Evolutionary conservation across 805 yeast genomes (phyloP), one percentile per base, ranked within the genome.

Genomic region (Myxozyma geophila): DNA sequence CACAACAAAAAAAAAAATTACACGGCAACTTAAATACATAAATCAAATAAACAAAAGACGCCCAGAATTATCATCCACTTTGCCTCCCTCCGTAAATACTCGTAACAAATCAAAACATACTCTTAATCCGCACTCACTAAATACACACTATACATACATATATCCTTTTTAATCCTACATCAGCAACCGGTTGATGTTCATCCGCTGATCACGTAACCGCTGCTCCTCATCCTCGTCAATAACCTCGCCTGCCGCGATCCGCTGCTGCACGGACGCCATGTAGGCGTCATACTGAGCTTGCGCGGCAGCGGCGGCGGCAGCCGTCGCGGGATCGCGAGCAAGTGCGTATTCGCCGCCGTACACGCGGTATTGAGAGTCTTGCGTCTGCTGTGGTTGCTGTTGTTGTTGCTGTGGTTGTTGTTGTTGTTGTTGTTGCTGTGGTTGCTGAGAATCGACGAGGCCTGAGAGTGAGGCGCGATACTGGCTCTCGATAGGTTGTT

Each of bases 101-200:
- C 28, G 2, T 28, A 28, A 3, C 28, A 28, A 28, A 28, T 28
- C 28, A 28, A 28, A 28, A 28, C 28, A 28, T 28, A 28, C 28
- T 28, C 28, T 28, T 28, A 28, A 28, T 28, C 28, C 5, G 28
- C 28, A 28, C 28, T 28, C 28, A 28, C 2, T 28, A 28, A 28
- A 28, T 28, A 28, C 28, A 28, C 28, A 3, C 28, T 28, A 28
- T 28, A 28, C 28, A 28, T 28, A 28, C 28, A 28, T 28, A 28
- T 28, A 28, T 28, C 10, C 52, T 1, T 21, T 48, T 7, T 7
- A n/a, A 19, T 17, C 21, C 28, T 13, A 63, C 64, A 59, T 56
- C 44, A 63, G 37, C 64, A 63, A 33, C 36, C 64, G 58, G 46
- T 63, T 63, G 56, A 63, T 63, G 44, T 63, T 63, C 67, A 63